A percentile compares a stretch with the other conserved stretches of the same genome.
Conservation (phyloP, 2,329 filamentous ascomycete species). For the Pestalotiopsis sp. region DNA sequence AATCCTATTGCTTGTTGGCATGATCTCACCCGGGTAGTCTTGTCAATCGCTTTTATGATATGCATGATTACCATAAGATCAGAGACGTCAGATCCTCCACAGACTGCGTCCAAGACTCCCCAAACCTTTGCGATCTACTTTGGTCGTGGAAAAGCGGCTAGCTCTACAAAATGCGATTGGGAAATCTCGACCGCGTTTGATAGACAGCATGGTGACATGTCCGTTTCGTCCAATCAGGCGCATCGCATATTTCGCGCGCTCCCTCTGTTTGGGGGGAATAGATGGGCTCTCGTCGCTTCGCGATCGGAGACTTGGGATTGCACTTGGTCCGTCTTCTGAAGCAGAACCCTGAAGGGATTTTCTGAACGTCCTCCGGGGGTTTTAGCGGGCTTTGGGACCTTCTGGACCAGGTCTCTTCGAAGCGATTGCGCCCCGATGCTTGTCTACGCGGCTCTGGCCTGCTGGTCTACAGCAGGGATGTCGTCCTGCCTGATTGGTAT, state of each 20-base stretch:
- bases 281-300: background rate
- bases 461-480: background rate
- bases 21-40: background rate
- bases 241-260: background rate
- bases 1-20: background rate
- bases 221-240: background rate
- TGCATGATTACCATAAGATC: background rate
- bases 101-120: background rate
- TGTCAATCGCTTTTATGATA: background rate
- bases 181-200: background rate
- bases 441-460: background rate
- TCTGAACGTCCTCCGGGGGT: background rate
- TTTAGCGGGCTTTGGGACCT: background rate
- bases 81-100: background rate
- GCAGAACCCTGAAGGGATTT: background rate
- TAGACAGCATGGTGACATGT: background rate
- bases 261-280: background rate
- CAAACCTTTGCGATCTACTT: background rate
- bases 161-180: background rate
- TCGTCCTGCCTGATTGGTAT: background rate
- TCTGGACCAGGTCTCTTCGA: background rate
- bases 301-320: background rate
- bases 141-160: background rate
- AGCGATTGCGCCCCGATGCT: background rate
- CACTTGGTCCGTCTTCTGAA: background rate